Evolutionary conservation across 2,329 filamentous ascomycete species (phyloP), one percentile per base, ranked within the genome.

Genomic region (Diaporthe citri): DNA sequence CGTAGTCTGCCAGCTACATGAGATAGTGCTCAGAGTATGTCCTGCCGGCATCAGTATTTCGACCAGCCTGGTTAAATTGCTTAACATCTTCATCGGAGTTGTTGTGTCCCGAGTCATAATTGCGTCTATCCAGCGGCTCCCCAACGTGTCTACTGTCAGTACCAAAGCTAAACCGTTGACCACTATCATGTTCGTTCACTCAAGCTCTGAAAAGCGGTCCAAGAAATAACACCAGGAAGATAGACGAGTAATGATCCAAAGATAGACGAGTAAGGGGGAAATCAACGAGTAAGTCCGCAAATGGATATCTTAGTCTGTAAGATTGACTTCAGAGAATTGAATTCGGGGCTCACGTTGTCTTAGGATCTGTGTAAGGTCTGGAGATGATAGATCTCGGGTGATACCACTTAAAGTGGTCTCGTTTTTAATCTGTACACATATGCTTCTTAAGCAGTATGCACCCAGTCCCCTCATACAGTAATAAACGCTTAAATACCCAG

Each of bases 291-390:
- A 62, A 64, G 59, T 46, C 15, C 15, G 3, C 17, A 13, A 36
- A 9, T 46, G 15, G 8, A 4, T 12, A 41, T 43, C n/a, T 62
- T 17, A 2, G 12, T 6, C n/a, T 22, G n/a, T 13, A 17, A 15
- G 22, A 8, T 31, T 17, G 39, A 28, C 15, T 41, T 15, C 8
- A 31, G 39, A 7, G 36, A 4, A 28, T 28, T 6, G 15, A 17
- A 2, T 0, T 43, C 15, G 2, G 13, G n/a, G 13, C n/a, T 7
- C n/a, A 28, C 3, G 12, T 2, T 22, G 9, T 6, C 1, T 46
- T 39, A 20, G 9, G 20, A 31, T 28, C 1, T 1, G 9, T 20
- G 13, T 5, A 39, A 39, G 36, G 12, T 39, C 12, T 15, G 12
- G 3, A 39, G 36, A 39, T 39, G 12, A 39, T 39, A 4, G 12